phyloP scores from a whole-genome alignment of 768 basidiomycete genomes.

The Termitomyces sp. region DNA sequence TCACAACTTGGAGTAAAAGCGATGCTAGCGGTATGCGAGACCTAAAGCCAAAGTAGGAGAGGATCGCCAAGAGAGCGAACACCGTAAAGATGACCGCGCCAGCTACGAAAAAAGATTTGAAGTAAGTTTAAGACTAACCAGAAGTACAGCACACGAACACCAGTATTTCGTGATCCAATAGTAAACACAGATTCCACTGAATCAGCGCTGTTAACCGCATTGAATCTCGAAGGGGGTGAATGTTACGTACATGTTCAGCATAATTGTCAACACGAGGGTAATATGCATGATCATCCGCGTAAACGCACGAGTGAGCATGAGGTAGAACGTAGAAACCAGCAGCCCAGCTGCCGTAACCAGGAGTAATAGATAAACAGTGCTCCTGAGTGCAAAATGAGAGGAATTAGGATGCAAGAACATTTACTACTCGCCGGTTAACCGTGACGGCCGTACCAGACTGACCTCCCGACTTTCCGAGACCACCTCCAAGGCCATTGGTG shows the following conservation, averaged over 20 bases:
- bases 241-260: conserved; percentile 53
- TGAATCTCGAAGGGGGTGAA: neutral
- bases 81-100: conserved; percentile 83
- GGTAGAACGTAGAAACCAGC: conserved; percentile 58
- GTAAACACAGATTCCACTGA: conserved; percentile 68
- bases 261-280: conserved; percentile 57
- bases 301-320: conserved; percentile 67
- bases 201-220: conserved; percentile 5
- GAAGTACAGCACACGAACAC: conserved; percentile 35
- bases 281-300: conserved; percentile 76
- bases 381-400: conserved; percentile 31
- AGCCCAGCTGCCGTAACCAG: conserved; percentile 67
- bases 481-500: conserved; percentile 66
- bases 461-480: conserved; percentile 55
- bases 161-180: conserved; percentile 70
- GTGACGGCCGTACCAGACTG: conserved; percentile 55
- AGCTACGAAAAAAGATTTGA: conserved; percentile 31
- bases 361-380: conserved; percentile 72
- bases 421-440: conserved; percentile 51
- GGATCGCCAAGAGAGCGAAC: conserved; percentile 67
- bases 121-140: neutral
- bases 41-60: conserved; percentile 69
- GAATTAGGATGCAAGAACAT: neutral
- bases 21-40: conserved; percentile 77
- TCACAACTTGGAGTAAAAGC: conserved; percentile 73